Percentiles rank a stretch among this genome's conserved stretches.
phyloP scores from a whole-genome alignment of 2,329 filamentous ascomycete genomes.

The Ilyonectria destructans region DNA sequence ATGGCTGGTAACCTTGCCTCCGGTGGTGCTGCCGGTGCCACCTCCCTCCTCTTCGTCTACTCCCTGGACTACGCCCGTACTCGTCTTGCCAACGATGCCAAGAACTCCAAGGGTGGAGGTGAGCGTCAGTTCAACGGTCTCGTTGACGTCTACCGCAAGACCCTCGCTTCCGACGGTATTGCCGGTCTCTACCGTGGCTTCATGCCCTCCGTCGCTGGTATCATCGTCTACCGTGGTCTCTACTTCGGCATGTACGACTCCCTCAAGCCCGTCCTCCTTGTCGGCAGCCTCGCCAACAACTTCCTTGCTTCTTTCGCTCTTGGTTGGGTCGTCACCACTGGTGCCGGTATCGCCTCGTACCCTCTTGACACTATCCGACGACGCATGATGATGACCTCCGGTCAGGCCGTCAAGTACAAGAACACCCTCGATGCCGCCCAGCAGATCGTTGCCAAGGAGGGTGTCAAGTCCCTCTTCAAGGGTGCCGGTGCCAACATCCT shows the following conservation, averaged over 20 bases:
- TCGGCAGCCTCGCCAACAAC: constrained; percentile 94
- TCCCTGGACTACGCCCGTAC: constrained; percentile 99
- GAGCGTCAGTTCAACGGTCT: constrained; percentile 99
- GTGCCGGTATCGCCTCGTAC: constrained; percentile 99
- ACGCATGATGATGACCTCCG: constrained; percentile 99
- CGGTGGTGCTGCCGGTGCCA: constrained; percentile 99
- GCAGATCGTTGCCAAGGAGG: constrained; percentile 98
- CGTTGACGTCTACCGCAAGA: constrained; percentile 99
- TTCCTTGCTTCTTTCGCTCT: constrained; percentile 99
- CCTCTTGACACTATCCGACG: constrained; percentile 99
- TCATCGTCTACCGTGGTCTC: constrained; percentile 99
- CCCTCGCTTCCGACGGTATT: constrained; percentile 97
- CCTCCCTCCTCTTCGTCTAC: constrained; percentile 99
- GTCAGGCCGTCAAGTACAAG: constrained; percentile 99
- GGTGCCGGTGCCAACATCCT: constrained; percentile 99
- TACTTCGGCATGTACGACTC: constrained; percentile 99
- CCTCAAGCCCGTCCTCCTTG: constrained; percentile 98
- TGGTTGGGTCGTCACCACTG: constrained; percentile 99
- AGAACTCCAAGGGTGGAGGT: constrained; percentile 97
- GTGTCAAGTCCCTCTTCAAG: constrained; percentile 99
- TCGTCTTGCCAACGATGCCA: constrained; percentile 99
- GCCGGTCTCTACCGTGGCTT: constrained; percentile 99
- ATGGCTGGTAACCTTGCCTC: constrained; percentile 99
- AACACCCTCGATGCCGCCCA: constrained; percentile 93
- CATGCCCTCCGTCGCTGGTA: constrained; percentile 99